Evolutionary conservation across 306 rosid species (phyloP), one percentile per base, ranked within the genome.

Genomic region (Corylus americana): DNA sequence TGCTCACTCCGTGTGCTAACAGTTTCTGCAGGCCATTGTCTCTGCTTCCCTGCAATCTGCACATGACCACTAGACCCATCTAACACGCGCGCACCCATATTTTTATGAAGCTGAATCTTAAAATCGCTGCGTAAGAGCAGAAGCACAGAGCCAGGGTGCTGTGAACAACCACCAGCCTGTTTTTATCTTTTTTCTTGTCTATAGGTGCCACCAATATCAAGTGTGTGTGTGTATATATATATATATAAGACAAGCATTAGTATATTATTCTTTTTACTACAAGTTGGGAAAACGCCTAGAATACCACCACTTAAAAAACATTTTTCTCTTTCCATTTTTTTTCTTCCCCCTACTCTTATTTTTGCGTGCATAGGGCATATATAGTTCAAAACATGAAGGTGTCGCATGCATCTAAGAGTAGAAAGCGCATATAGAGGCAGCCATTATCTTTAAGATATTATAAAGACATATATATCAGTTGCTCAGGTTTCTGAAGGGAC

Each of bases 41-140:
- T 62, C 75, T 68, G 77, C 77, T 85, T 72, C 82, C 62, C 57
- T 84, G 87, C 88, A 87, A 39, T 77, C 88, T 83, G 89, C 96
- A 84, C 96, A 80, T 86, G 89, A 82, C 63, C 77, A 18, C 87
- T 54, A 69, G 76, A 84, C 74, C 81, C 71, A 71, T 79, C 82
- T 48, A 76, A 77, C 59, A 75, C 75, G 25, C 25, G 81, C 86
- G 20, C 48, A 4, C 1, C 54, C 31, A 68, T 77, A 31, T 47
- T 14, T n/a, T 59, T 18, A 74, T 48, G 11, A 31, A 6, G 3
- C 17, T 49, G 49, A 77, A 62, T 79, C 64, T 78, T 39, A 72
- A 73, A 73, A 42, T 77, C 44, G 22, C 70, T 82, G 83, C 81
- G 7, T 29, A 67, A 77, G 79, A 63, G 59, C 76, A 67, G 64